A percentile compares a stretch with the other conserved stretches of the same genome.
phyloP scores from a whole-genome alignment of 2,329 filamentous ascomycete species.

The Fusarium sp. region DNA sequence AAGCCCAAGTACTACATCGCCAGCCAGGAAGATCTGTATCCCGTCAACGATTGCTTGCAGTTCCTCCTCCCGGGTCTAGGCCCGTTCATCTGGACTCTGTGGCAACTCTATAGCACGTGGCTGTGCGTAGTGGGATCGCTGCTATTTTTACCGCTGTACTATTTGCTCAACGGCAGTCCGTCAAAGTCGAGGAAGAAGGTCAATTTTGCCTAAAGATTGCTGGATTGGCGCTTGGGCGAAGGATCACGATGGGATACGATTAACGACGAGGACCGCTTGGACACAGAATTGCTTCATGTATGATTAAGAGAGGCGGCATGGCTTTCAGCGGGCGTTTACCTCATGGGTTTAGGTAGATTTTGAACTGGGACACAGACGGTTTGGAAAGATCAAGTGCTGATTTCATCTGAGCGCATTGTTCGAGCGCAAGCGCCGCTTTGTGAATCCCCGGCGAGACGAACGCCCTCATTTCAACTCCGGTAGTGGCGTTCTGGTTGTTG shows the following conservation, averaged over 20 bases:
- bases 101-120: constrained; percentile 76
- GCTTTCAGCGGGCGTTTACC: constrained; percentile 9
- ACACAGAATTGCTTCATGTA: neutral
- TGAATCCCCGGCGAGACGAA: neutral
- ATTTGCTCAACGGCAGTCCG: constrained; percentile 48
- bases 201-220: constrained; percentile 15
- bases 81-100: constrained; percentile 66
- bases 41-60: constrained; percentile 81
- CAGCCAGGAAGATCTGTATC: constrained; percentile 87
- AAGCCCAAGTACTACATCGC: constrained; percentile 76
- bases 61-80: constrained; percentile 77
- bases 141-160: constrained; percentile 56
- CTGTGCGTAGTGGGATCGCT: constrained; percentile 75
- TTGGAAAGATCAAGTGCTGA: neutral
- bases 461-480: neutral
- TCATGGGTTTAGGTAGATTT: neutral
- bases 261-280: constrained; percentile 19
- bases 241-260: neutral
- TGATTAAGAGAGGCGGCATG: neutral
- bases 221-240: neutral
- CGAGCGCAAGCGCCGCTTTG: too few relatives aligned
- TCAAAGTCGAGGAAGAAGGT: constrained; percentile 31
- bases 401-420: neutral
- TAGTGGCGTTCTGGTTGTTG: constrained; percentile 5
- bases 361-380: neutral